Conservation (phyloP, 495 filamentous ascomycete species). For the Penicillium atrosanguineum region DNA sequence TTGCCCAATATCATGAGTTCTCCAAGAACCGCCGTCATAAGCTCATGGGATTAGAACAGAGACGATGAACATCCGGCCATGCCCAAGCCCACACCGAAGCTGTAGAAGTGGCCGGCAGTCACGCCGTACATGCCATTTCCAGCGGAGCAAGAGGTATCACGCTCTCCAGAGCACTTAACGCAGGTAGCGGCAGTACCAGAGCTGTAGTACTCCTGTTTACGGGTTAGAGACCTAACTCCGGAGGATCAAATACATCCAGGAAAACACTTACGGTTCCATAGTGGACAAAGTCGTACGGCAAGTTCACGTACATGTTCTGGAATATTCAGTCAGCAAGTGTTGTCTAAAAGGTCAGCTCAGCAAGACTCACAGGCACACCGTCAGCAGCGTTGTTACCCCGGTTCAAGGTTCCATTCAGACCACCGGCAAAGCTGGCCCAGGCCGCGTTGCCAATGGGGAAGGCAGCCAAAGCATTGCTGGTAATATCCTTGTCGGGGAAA, state of each 20-base stretch:
- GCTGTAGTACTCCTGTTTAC: constrained; percentile 33
- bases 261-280: constrained; percentile 29
- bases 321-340: constrained; percentile 5
- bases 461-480: constrained; percentile 33
- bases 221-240: neutral
- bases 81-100: constrained; percentile 28
- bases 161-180: constrained; percentile 27
- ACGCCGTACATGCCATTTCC: constrained; percentile 29
- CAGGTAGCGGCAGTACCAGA: constrained; percentile 17
- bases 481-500: constrained; percentile 29
- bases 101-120: constrained; percentile 30
- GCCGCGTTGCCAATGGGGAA: constrained; percentile 35
- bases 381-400: constrained; percentile 31
- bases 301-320: constrained; percentile 33
- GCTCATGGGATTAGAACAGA: neutral
- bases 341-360: neutral
- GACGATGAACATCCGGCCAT: constrained; percentile 22
- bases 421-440: constrained; percentile 27
- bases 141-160: constrained; percentile 31
- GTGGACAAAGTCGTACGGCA: constrained; percentile 26
- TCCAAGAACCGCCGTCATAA: neutral
- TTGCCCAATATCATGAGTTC: neutral
- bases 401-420: constrained; percentile 27
- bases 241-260: neutral
- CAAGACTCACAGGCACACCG: constrained; percentile 28